Evolutionary conservation across 2,329 filamentous ascomycete species (phyloP).

Genomic region (Fusarium poae): DNA sequence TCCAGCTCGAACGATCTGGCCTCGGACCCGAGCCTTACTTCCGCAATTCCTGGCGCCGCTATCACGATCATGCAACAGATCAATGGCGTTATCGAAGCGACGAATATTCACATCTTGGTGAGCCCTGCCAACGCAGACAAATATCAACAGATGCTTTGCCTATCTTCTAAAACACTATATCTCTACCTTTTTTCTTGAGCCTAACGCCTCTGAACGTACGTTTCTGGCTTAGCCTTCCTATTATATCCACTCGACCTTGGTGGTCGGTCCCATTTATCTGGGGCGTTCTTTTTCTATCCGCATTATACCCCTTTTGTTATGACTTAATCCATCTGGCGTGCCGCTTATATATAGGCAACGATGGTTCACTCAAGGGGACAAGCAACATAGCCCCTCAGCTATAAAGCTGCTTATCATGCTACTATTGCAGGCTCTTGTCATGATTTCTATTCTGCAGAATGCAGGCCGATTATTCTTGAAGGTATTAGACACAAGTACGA

Average conservation of each 20-base stretch:
- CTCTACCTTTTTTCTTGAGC: background rate
- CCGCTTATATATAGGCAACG: slow-evolving; percentile 6
- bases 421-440: slow-evolving; percentile 2
- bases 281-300: slow-evolving; percentile 13
- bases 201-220: background rate
- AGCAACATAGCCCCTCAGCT: slow-evolving; percentile 4
- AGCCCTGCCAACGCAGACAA: slow-evolving; percentile 37
- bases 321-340: slow-evolving; percentile 13
- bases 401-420: slow-evolving; percentile 11
- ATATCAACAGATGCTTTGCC: slow-evolving; percentile 34
- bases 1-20: slow-evolving; percentile 68
- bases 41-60: slow-evolving; percentile 36
- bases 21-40: slow-evolving; percentile 48
- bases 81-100: slow-evolving; percentile 32
- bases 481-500: slow-evolving; percentile 26
- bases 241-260: slow-evolving; percentile 17
- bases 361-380: slow-evolving; percentile 10
- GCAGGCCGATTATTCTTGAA: slow-evolving; percentile 9
- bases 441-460: slow-evolving; percentile 6
- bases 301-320: slow-evolving; percentile 40
- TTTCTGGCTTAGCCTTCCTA: slow-evolving; percentile 10
- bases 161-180: slow-evolving; percentile 25
- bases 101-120: slow-evolving; percentile 15
- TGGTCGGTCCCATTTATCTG: slow-evolving; percentile 8
- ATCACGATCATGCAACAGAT: slow-evolving; percentile 6